phyloP scores from a whole-genome alignment of 106 monocot species.

The Hemerocallis citrina region DNA sequence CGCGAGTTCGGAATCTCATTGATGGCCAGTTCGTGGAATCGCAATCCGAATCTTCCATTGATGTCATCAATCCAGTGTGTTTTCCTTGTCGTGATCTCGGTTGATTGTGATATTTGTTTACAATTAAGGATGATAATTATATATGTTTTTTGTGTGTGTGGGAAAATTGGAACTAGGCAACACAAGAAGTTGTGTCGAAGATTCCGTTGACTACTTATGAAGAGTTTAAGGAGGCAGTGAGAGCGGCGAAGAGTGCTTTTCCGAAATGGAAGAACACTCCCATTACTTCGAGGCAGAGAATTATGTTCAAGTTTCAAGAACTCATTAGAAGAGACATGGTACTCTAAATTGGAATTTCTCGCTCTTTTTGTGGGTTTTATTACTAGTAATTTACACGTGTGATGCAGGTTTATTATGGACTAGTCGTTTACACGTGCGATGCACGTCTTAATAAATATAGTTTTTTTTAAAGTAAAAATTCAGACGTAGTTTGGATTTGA shows the following conservation, averaged over 20 bases:
- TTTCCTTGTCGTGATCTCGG: neutral
- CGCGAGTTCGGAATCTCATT: constrained; percentile 70
- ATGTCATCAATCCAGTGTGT: constrained; percentile 89
- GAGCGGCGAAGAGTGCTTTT: constrained; percentile 70
- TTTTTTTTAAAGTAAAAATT: too few species aligned
- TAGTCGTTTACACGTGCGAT: too few species aligned
- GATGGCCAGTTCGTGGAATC: constrained; percentile 88
- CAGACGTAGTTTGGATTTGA: too few species aligned
- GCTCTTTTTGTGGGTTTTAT: neutral
- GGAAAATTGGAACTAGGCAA: constrained; percentile 34
- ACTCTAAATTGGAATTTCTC: neutral
- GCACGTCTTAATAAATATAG: too few species aligned
- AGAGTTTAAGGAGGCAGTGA: constrained; percentile 80
- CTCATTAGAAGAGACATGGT: constrained; percentile 92
- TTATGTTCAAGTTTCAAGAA: constrained; percentile 93
- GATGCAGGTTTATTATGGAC: too few species aligned
- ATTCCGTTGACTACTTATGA: constrained; percentile 69
- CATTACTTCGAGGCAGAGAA: constrained; percentile 67
- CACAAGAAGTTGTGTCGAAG: constrained; percentile 88
- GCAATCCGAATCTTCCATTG: constrained; percentile 44
- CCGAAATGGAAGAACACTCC: constrained; percentile 86
- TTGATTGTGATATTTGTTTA: too few species aligned
- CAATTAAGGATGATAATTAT: too few species aligned
- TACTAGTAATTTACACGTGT: too few species aligned
- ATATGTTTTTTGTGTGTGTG: neutral